Conservation (phyloP, 2,329 filamentous ascomycete genomes). For the Penicillium sp. region DNA sequence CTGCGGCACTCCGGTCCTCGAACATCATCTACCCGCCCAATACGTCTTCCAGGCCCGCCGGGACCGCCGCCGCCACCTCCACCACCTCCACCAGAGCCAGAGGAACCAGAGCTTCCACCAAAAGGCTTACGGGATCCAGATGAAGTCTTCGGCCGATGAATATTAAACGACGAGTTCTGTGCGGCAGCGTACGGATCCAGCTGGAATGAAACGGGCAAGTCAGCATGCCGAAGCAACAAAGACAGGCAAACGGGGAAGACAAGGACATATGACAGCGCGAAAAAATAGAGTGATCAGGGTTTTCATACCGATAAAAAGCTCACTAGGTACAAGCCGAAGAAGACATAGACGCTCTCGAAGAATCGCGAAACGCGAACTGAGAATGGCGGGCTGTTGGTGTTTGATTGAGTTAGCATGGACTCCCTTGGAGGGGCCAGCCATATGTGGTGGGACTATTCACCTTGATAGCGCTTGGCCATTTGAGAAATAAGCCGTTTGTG, state of each 20-base stretch:
- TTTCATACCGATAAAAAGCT: constrained; percentile 50
- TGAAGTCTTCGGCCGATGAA: constrained; percentile 31
- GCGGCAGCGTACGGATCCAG: constrained; percentile 49
- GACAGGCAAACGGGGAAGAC: background rate
- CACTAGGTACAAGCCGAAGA: constrained; percentile 51
- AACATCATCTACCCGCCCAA: constrained; percentile 50
- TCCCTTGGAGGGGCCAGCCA: background rate
- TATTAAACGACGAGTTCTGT: constrained; percentile 47
- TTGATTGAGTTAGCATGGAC: background rate
- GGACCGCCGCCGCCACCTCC: constrained; percentile 26
- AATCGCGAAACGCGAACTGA: constrained; percentile 44
- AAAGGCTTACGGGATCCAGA: constrained; percentile 26
- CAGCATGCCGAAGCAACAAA: constrained; percentile 8
- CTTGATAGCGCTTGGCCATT: constrained; percentile 39
- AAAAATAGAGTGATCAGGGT: background rate
- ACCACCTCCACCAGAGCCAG: constrained; percentile 26
- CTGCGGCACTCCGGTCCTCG: constrained; percentile 49
- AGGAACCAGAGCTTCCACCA: constrained; percentile 22
- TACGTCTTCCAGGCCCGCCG: constrained; percentile 35
- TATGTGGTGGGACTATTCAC: constrained; percentile 22
- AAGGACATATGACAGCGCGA: background rate
- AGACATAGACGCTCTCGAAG: constrained; percentile 45
- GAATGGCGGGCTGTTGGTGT: constrained; percentile 42
- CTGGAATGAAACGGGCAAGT: constrained; percentile 25
- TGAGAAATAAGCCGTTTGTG: constrained; percentile 38